A percentile compares a stretch with the other conserved stretches of the same genome.
phyloP scores from a whole-genome alignment of 441 rosid genomes.

The Rhodomyrtus psidioides region DNA sequence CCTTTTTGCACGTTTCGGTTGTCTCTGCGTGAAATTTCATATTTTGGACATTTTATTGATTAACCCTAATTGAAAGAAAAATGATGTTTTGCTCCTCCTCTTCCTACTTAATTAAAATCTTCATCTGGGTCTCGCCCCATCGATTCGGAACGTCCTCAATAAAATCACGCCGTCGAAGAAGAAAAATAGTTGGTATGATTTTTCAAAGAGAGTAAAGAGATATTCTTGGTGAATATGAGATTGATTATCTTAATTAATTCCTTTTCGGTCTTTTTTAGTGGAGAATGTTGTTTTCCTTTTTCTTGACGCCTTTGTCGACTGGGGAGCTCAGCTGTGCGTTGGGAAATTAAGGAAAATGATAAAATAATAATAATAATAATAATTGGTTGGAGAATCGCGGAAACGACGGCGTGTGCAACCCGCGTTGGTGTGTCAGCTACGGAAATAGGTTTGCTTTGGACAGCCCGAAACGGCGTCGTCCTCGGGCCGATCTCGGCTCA shows the following conservation, averaged over 20 bases:
- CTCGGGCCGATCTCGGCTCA: too few species aligned
- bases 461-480: not conserved
- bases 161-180: accelerated
- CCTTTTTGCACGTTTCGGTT: too few species aligned
- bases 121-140: not conserved
- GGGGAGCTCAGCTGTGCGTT: not conserved
- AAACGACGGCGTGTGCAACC: not conserved
- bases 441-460: not conserved
- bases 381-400: not conserved
- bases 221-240: not conserved
- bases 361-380: not conserved
- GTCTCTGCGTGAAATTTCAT: not conserved
- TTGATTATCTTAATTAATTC: not conserved
- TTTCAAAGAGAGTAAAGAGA: not conserved
- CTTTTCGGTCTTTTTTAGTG: not conserved
- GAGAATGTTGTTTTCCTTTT: not conserved
- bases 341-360: not conserved
- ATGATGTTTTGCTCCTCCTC: not conserved
- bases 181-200: not conserved
- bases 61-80: not conserved
- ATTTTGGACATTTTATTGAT: not conserved
- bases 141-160: too few species aligned
- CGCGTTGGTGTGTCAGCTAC: not conserved
- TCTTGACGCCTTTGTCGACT: not conserved
- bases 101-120: not conserved